Evolutionary conservation across 2,329 filamentous ascomycete species (phyloP).

Genomic region (Penicillium aurantiogriseum): DNA sequence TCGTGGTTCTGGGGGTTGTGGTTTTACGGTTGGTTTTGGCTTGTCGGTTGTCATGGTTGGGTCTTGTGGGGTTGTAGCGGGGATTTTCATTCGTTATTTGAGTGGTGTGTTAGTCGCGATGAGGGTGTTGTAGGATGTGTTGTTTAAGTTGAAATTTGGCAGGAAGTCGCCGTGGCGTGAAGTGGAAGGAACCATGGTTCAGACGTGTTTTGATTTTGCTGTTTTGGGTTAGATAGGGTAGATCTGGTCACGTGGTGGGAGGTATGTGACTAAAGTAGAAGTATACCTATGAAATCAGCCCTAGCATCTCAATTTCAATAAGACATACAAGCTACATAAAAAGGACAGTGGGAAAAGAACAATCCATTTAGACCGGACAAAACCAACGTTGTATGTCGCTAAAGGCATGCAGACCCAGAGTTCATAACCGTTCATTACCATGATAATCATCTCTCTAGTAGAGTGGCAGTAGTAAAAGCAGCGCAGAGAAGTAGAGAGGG

Average conservation of each 20-base stretch:
- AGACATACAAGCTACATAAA: background rate
- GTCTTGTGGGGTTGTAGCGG: background rate
- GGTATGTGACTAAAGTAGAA: background rate
- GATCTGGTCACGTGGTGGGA: conserved; percentile 13
- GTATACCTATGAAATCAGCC: background rate
- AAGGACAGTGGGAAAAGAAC: background rate
- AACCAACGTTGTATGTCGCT: conserved; percentile 10
- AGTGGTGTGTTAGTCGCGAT: background rate
- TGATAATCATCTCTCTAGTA: conserved; percentile 30
- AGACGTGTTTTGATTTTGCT: conserved; percentile 25
- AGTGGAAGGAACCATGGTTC: conserved; percentile 18
- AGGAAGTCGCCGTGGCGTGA: conserved; percentile 11
- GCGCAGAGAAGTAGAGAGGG: conserved; percentile 8
- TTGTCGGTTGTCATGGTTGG: background rate
- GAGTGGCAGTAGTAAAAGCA: conserved; percentile 13
- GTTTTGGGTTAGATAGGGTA: conserved; percentile 25
- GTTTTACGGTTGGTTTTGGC: background rate
- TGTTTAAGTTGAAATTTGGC: background rate
- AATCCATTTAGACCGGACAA: conserved; percentile 2
- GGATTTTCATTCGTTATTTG: background rate
- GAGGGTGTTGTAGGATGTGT: background rate
- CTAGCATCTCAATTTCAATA: background rate
- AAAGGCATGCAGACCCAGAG: conserved; percentile 10
- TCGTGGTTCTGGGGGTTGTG: conserved; percentile 5
- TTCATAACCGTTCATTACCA: conserved; percentile 30